These are phyloP conservation scores for Paramecium tetraurelia DNA, from an alignment of 73 alveolate genomes.

Conservation along the genomic window DNA sequence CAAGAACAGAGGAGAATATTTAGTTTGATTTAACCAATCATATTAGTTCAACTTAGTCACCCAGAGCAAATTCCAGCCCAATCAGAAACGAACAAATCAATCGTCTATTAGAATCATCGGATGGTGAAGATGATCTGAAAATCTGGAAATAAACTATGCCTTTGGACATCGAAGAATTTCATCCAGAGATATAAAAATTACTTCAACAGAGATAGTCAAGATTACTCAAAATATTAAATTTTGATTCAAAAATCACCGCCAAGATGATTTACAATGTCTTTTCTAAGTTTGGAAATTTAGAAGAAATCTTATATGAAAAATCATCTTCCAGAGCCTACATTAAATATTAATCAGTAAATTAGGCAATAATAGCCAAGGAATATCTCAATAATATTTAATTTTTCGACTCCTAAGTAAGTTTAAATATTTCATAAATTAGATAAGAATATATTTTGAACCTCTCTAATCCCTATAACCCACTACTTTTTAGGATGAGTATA, in stretches of 20 bases:
- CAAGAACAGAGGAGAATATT: neutral
- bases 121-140: neutral
- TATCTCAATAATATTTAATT: slow-evolving; percentile 25
- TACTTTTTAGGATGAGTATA: slow-evolving; percentile 5
- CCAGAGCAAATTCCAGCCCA: neutral
- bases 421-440: neutral
- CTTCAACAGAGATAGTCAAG: neutral
- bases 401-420: neutral
- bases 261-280: slow-evolving; percentile 20
- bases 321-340: neutral
- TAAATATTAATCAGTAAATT: neutral
- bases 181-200: neutral
- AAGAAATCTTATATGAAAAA: slow-evolving; percentile 5
- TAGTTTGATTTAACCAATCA: neutral
- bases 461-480: neutral
- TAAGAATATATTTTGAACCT: neutral
- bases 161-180: neutral
- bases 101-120: neutral
- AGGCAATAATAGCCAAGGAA: slow-evolving; percentile 9
- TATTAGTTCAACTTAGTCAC: neutral
- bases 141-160: neutral
- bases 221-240: neutral
- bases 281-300: slow-evolving; percentile 7
- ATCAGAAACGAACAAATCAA: neutral
- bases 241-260: neutral